Conservation (phyloP, 176 grass and related monocot genomes). For the Chrysopogon serrulatus region DNA sequence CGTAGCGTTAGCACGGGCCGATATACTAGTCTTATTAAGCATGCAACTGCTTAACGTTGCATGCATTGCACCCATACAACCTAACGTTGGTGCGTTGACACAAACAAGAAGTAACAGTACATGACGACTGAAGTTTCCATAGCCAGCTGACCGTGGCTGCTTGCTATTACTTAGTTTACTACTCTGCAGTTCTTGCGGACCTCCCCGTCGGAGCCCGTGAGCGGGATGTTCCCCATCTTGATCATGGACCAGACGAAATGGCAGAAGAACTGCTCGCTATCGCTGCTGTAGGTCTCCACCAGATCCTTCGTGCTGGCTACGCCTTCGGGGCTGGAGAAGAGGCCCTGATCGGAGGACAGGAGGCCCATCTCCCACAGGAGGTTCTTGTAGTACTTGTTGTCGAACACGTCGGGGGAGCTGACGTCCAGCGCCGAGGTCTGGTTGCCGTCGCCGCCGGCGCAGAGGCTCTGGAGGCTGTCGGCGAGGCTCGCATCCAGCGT, state of each 20-base stretch:
- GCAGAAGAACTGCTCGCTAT: constrained; percentile 28
- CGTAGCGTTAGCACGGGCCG: too few relatives aligned
- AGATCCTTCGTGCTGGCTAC: constrained; percentile 48
- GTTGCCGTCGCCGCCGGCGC: constrained; percentile 59
- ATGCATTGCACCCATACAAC: not conserved
- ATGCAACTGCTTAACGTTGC: not conserved
- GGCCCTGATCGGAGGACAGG: constrained; percentile 86
- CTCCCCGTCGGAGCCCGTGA: constrained; percentile 48
- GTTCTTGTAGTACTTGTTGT: constrained; percentile 79
- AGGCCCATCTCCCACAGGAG: constrained; percentile 52
- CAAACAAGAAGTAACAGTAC: not conserved
- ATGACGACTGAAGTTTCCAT: not conserved
- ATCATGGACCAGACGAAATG: constrained; percentile 72
- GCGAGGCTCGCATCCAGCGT: constrained; percentile 66
- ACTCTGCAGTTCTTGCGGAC: constrained; percentile 62
- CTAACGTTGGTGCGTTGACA: not conserved
- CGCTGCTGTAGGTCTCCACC: constrained; percentile 54
- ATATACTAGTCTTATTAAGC: not conserved
- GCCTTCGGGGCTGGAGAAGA: constrained; percentile 63
- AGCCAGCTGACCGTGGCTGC: not conserved
- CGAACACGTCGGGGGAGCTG: constrained; percentile 55
- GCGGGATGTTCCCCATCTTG: constrained; percentile 79
- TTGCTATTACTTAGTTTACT: constrained; percentile 47
- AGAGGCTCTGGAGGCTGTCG: constrained; percentile 39
- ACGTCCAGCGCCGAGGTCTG: constrained; percentile 54